Percentiles rank a stretch among this genome's conserved stretches.
Evolutionary conservation across 805 yeast genomes (phyloP).

Genomic region (Candida hispaniensis): DNA sequence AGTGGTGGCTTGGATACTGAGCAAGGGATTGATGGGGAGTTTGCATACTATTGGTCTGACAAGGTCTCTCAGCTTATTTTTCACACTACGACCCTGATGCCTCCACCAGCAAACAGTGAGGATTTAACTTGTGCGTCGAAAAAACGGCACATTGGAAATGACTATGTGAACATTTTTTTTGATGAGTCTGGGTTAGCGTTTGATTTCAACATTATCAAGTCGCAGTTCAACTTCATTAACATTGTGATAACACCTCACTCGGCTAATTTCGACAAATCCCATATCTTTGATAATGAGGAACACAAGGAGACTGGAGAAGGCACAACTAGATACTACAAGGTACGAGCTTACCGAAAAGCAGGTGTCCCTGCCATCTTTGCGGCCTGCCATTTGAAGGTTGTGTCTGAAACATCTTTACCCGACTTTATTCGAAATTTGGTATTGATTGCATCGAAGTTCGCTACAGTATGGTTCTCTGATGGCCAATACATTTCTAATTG

Average conservation of each 20-base stretch:
- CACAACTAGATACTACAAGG: conserved; percentile 36
- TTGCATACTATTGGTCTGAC: conserved; percentile 61
- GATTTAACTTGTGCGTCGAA: conserved; percentile 44
- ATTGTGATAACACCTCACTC: conserved; percentile 63
- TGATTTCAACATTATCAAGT: conserved; percentile 56
- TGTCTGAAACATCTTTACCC: conserved; percentile 50
- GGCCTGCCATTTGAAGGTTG: conserved; percentile 61
- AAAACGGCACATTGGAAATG: conserved; percentile 80
- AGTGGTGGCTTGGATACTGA: conserved; percentile 74
- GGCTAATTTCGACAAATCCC: conserved; percentile 22
- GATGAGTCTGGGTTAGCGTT: conserved; percentile 63
- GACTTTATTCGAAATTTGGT: conserved; percentile 56
- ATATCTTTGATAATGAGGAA: conserved; percentile 7
- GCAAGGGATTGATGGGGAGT: conserved; percentile 62
- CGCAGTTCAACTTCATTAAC: conserved; percentile 76
- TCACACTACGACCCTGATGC: conserved; percentile 80
- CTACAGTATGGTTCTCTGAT: conserved; percentile 60
- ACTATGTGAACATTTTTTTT: conserved; percentile 69
- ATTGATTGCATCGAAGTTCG: conserved; percentile 56
- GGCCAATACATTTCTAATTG: conserved; percentile 52
- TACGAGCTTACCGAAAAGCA: conserved; percentile 50
- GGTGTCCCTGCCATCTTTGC: conserved; percentile 73
- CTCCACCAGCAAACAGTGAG: conserved; percentile 31
- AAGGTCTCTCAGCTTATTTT: conserved; percentile 60
- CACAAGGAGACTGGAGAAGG: conserved; percentile 3